Evolutionary conservation across 805 yeast species (phyloP), one percentile per base, ranked within the genome.

Genomic region (Hanseniaspora opuntiae): DNA sequence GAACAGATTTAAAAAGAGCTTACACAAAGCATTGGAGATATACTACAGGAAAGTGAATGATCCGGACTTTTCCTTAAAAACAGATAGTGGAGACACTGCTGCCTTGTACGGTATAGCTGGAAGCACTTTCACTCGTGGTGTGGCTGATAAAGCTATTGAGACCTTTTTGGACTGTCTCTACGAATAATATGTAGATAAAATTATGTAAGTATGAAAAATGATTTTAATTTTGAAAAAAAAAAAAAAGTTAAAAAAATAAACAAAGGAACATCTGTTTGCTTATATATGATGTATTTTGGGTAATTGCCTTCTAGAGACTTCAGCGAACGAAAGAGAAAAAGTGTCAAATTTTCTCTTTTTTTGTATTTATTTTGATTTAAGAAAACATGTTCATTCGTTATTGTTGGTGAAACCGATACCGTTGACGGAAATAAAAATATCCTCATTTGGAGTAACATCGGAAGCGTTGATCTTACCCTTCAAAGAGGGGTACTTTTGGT

Each of bases 41-140:
- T 47, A 47, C 10, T 47, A 47, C 35, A 35, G 38, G 32, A 28
- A 39, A 3, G 24, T 25, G 3, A 19, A n/a, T 3, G 59, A 63
- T 39, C 65, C 69, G 4, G 54, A 59, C 11, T 55, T 54, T 55
- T 44, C 47, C 0, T 20, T 30, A 11, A 57, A 59, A 45, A 47
- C 17, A n/a, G 52, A 41, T 24, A 24, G 72, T 10, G 76, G 78
- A 20, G 86, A 84, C 55, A 86, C 96, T 1, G 93, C 95, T 16
- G 95, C 93, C 3, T 64, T 90, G 45, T 90, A 90, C 62, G 98
- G 98, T 59, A 94, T 90, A 46, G 97, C 97, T 2, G 97, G 96
- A 8, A 85, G 93, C 62, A 78, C 93, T 22, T 71, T 77, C 55
- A 87, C 96, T 0, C 76, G 81, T 0, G 93, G 95, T 3, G 80